Conservation (phyloP, 164 flowering plant genomes). For the Dillenia suffruticosa region DNA sequence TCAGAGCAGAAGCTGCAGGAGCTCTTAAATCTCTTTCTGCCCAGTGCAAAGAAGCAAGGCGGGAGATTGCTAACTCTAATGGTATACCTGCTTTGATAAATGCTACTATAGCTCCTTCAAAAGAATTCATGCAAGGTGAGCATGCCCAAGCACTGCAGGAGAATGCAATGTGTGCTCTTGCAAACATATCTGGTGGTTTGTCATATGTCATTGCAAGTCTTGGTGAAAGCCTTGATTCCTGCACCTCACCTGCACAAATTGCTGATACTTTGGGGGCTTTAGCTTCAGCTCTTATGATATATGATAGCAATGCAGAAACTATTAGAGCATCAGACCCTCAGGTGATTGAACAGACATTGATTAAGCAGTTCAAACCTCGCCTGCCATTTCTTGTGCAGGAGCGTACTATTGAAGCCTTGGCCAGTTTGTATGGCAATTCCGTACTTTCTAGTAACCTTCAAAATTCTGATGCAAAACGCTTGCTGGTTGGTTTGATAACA, state of each 20-base stretch:
- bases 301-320: constrained; percentile 80
- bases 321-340: constrained; percentile 79
- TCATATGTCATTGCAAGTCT: constrained; percentile 95
- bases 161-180: constrained; percentile 99
- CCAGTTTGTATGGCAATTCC: constrained; percentile 90
- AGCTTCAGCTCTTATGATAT: constrained; percentile 99
- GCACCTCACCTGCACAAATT: constrained; percentile 80
- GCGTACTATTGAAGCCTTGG: constrained; percentile 96
- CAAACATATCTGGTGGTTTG: constrained; percentile 97
- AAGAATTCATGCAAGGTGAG: constrained; percentile 99
- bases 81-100: constrained; percentile 95
- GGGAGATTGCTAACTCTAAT: constrained; percentile 68
- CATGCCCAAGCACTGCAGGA: constrained; percentile 97
- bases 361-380: constrained; percentile 73
- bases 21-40: constrained; percentile 95
- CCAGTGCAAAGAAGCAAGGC: constrained; percentile 84
- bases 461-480: constrained; percentile 80
- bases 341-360: constrained; percentile 69
- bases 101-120: constrained; percentile 99
- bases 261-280: constrained; percentile 97
- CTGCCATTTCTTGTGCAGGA: constrained; percentile 84
- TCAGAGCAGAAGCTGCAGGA: constrained; percentile 97
- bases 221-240: constrained; percentile 97
- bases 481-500: constrained; percentile 93
- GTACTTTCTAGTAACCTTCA: constrained; percentile 59